Base-by-base conservation (phyloP, 495 filamentous ascomycete species). In the Xylaria scruposa region DNA sequence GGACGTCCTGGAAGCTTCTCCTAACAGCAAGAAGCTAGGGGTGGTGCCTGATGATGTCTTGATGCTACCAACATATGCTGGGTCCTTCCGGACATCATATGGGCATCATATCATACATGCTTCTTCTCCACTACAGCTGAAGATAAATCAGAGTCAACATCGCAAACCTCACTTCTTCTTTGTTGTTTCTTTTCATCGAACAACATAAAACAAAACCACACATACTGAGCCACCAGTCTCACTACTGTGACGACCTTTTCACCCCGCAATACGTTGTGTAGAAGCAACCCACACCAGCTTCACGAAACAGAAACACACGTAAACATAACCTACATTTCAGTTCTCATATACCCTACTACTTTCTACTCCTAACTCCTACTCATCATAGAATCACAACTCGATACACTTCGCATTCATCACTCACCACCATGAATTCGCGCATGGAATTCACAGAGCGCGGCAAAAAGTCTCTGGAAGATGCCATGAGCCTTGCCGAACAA, bases 371-470 rank as follows among this genome's bases (percentile, higher is more conserved):
- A 40, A 13, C 65, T 33, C 36, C 29, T 56, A 49, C 33, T 29
- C 51, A 24, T 17, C 33, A 59, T 42, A 36, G 10, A 12, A 13
- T 44, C 36, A 59, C 47, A 15, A 44, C 24, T 36, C 42, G 17
- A 26, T 61, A 13, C 42, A 54, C n/a, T 46, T 6, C 38, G 17
- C 24, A 54, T 46, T 47, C 26, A 67, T 56, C 4, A 21, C 47
- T 36, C 17, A 70, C 26, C 68, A 19, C 61, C 10, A 88, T 88
- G 87, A 82, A 78, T 76, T 81, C 85, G 40, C 83, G 85, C 44
- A 91, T 92, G 89, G 90, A 97, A 76, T 97, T 97, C 78, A 99
- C 96, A 71, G 96, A 98, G 79, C 87, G 93, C 82, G 96, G 93
- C 64, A 91, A 93, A 80, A 91, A 94, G 83, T 91, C 96, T 74